Evolutionary conservation across 495 filamentous ascomycete species (phyloP).

Genomic region (Baudoinia panamericana): DNA sequence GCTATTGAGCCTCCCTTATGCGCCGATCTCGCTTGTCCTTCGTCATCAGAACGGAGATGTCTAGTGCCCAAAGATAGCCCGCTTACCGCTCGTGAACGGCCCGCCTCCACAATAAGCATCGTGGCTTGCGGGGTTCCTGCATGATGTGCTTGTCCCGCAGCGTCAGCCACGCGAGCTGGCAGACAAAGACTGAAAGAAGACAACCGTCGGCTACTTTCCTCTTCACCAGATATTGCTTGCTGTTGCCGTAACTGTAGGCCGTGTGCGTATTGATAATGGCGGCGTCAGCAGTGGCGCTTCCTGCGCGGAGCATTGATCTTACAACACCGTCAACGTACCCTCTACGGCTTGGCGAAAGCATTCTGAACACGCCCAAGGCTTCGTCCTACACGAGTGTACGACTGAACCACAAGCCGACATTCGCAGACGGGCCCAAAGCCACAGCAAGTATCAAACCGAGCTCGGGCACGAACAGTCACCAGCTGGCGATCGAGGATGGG

Average conservation of each 20-base stretch:
- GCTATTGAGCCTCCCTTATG: no score
- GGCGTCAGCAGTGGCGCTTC: neutral
- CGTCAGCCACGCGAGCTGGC: no score
- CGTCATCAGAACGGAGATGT: no score
- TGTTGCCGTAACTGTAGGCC: no score
- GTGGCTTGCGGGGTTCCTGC: no score
- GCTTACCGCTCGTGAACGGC: no score
- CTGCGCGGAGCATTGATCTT: slow-evolving; percentile 6
- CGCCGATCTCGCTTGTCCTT: no score
- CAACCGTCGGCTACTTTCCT: neutral
- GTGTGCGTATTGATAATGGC: slow-evolving; percentile 8
- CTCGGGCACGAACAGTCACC: neutral
- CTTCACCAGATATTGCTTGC: neutral
- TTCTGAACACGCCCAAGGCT: neutral
- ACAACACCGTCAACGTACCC: neutral
- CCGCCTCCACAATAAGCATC: no score
- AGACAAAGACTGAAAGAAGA: no score
- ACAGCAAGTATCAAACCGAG: neutral
- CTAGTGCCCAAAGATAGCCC: no score
- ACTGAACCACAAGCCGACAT: slow-evolving; percentile 9
- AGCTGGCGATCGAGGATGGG: slow-evolving; percentile 2
- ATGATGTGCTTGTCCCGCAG: no score
- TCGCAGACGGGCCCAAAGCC: neutral
- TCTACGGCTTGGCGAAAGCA: slow-evolving; percentile 11
- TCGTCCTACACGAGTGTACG: slow-evolving; percentile 2